phyloP scores from a whole-genome alignment of 2,329 filamentous ascomycete species.

The Rhynchosporium agropyri region DNA sequence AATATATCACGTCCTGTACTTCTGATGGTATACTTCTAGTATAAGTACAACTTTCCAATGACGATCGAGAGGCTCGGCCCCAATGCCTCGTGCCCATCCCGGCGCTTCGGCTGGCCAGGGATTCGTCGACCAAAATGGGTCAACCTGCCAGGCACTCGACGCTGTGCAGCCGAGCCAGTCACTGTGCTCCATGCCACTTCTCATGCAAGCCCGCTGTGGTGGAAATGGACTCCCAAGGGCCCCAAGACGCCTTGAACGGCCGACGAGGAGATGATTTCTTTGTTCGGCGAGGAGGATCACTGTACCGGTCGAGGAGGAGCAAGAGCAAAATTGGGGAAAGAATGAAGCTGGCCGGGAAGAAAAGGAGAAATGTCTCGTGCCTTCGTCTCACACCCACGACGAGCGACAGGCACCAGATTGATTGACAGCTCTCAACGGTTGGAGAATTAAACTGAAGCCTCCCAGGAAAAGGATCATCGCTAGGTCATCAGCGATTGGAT shows the following conservation, averaged over 20 bases:
- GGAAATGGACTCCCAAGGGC: neutral
- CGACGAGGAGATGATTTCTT: slow-evolving; percentile 12
- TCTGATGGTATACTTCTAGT: too few species aligned
- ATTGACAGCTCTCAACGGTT: neutral
- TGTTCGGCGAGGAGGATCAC: slow-evolving; percentile 10
- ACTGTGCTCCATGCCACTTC: slow-evolving; percentile 11
- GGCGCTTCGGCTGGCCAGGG: slow-evolving; percentile 30
- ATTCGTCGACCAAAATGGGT: slow-evolving; percentile 26
- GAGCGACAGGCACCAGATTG: slow-evolving; percentile 9
- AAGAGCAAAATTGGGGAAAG: neutral
- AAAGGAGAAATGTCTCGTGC: slow-evolving; percentile 6
- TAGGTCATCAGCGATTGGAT: neutral
- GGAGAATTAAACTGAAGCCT: neutral
- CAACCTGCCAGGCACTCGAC: neutral
- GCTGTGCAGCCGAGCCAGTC: slow-evolving; percentile 19
- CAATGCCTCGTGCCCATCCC: slow-evolving; percentile 25
- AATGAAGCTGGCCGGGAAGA: slow-evolving; percentile 3
- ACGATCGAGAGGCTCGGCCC: slow-evolving; percentile 13
- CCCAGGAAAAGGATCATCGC: slow-evolving; percentile 1
- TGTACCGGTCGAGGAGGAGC: neutral
- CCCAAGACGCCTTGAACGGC: slow-evolving; percentile 3
- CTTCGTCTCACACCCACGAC: slow-evolving; percentile 13
- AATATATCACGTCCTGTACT: neutral
- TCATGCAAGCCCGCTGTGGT: slow-evolving; percentile 15
- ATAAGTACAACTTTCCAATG: slow-evolving; percentile 7